Base-by-base conservation (phyloP, 208 protist genomes). In the Histomonas meleagridis region DNA sequence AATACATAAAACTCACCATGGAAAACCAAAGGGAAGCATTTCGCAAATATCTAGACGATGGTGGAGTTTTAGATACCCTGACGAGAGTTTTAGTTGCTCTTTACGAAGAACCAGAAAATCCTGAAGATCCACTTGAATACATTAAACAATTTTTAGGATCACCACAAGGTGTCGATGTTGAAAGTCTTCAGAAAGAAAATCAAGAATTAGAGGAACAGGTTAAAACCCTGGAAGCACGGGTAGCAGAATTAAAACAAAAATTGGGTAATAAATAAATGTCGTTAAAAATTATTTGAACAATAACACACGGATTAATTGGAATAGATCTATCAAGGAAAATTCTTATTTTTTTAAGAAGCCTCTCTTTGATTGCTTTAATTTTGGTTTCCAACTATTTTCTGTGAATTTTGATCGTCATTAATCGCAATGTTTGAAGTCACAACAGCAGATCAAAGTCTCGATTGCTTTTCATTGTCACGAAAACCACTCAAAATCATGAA, bases 101-200 rank as follows among this genome's bases (percentile, higher is more conserved):
- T 32, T 94, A 94, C 70, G 93, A 94, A 92, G 93, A 94, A 21
- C 93, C 92, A 46, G 93, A 94, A 70, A 93, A 92, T 62, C 93
- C 93, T 60, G 91, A 91, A 40, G 94, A 94, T 90, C 62, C 92
- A 3, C 38, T 94, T 40, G 93, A 94, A 48, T 94, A 92, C 79
- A 91, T 94, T 35, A 91, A 93, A 79, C 55, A 91, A 60, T 94
- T 93, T 92, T 57, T 94, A 55, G 92, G 92, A 60, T 76, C 92
- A 23, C 78, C 78, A 91, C 65, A 81, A n/a, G 79, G 70, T 40
- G 81, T 91, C 32, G 79, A 93, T 26, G 91, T 93, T 49, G 79
- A 93, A 48, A 91, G 55, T 14, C 86, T 91, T 43, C 86, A 91
- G 69, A 91, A 91, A 21, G 86, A 60, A 62, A 91, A 69, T 18